A percentile compares a stretch with the other conserved stretches of the same genome.
Evolutionary conservation across 208 protist genomes (phyloP).

Genomic region (Leishmania major): DNA sequence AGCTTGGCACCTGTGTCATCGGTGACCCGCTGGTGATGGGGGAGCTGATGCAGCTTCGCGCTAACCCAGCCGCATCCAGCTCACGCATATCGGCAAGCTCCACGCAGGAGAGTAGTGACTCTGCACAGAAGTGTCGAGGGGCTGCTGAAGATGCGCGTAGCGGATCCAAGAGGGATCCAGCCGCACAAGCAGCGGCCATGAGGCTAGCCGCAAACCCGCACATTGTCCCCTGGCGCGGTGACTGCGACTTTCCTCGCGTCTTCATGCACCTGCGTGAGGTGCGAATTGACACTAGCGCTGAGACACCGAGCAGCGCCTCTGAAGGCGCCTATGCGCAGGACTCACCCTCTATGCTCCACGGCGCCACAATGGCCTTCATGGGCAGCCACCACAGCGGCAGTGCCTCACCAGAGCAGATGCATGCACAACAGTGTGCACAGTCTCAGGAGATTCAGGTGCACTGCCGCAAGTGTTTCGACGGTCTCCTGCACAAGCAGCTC

Average conservation of each 20-base stretch:
- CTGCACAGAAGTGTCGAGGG: not conserved
- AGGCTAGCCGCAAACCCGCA: conserved; percentile 25
- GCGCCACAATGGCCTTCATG: not conserved
- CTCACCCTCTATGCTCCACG: not conserved
- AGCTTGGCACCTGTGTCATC: conserved; percentile 66
- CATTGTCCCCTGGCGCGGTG: conserved; percentile 62
- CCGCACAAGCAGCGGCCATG: conserved; percentile 19
- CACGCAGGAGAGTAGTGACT: not conserved
- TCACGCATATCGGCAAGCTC: not conserved
- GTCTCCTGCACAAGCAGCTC: conserved; percentile 53
- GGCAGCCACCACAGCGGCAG: not conserved
- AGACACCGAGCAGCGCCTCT: conserved; percentile 1
- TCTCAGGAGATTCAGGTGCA: conserved; percentile 54
- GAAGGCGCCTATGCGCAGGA: not conserved
- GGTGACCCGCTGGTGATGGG: conserved; percentile 69
- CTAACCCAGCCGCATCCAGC: not conserved
- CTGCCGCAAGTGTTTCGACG: conserved; percentile 85
- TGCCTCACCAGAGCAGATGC: not conserved
- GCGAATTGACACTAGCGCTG: conserved; percentile 26
- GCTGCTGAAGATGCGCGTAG: not conserved
- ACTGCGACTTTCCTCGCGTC: conserved; percentile 87
- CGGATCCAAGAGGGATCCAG: conserved; percentile 8
- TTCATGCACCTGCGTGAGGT: conserved; percentile 82
- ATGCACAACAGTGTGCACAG: conserved; percentile 10
- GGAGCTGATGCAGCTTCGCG: conserved; percentile 27